These are phyloP conservation scores for Diplodia sapinea DNA, from an alignment of 2,329 filamentous ascomycete genomes.

Conservation along the genomic window DNA sequence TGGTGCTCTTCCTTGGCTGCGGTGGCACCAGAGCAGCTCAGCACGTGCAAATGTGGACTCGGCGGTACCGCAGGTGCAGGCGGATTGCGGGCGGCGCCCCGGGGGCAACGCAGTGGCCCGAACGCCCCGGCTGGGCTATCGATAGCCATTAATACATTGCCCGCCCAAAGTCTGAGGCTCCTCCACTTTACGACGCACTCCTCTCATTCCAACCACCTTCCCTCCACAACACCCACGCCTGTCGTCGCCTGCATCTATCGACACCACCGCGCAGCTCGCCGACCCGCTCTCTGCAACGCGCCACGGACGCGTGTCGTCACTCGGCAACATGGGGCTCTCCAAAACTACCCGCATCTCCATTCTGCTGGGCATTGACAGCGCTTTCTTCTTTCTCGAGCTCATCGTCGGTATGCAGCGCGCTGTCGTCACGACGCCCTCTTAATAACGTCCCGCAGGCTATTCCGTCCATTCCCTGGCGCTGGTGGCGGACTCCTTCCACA, in stretches of 20 bases:
- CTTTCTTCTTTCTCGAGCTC: conserved; percentile 90
- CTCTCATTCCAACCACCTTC: background rate
- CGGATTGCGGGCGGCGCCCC: background rate
- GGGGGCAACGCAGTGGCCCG: background rate
- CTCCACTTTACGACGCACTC: conserved; percentile 3
- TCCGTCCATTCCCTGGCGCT: conserved; percentile 88
- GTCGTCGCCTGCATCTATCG: background rate
- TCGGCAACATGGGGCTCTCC: conserved; percentile 75
- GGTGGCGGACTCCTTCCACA: conserved; percentile 97
- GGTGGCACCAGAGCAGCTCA: background rate
- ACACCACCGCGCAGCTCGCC: background rate
- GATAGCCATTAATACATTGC: conserved; percentile 23
- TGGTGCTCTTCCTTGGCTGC: background rate
- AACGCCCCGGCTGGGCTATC: conserved; percentile 9
- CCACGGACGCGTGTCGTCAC: conserved; percentile 11
- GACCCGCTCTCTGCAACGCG: background rate
- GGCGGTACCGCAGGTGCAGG: background rate
- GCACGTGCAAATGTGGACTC: background rate
- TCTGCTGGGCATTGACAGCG: conserved; percentile 86
- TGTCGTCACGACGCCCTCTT: background rate
- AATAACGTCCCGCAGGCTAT: conserved; percentile 62
- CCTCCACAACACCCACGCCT: background rate
- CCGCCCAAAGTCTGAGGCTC: conserved; percentile 1
- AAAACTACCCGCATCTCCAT: conserved; percentile 92
- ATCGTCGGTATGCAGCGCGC: conserved; percentile 63